phyloP scores from a whole-genome alignment of 352 stramenopile genomes.

The Pythium angustatum region DNA sequence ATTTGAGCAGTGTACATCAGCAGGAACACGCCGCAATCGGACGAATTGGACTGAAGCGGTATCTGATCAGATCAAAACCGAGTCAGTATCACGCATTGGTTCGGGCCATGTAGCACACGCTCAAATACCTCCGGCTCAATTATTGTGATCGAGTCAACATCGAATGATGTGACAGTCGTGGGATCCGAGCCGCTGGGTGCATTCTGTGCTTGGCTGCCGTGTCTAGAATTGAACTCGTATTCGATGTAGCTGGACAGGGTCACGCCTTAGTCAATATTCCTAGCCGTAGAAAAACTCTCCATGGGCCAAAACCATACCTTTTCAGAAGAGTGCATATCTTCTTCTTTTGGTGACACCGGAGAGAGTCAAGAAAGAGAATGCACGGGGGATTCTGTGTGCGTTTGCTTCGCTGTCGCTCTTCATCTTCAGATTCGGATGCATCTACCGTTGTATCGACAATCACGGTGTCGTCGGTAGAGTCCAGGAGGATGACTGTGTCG shows the following conservation, averaged over 20 bases:
- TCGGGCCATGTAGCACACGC: no score
- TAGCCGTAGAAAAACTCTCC: no score
- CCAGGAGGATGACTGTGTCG: conserved; percentile 40
- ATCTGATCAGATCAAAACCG: no score
- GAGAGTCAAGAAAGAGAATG: conserved; percentile 94
- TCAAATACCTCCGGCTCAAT: conserved; percentile 34
- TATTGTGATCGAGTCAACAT: conserved; percentile 20
- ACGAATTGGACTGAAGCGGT: conserved; percentile 92
- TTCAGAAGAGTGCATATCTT: conserved; percentile 81
- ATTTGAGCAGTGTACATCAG: conserved; percentile 80
- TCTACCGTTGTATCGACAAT: conserved; percentile 32
- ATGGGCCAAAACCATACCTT: no score
- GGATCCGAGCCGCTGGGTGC: conserved; percentile 1
- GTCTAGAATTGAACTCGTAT: conserved; percentile 58
- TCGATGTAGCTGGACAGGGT: conserved; percentile 66
- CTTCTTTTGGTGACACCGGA: conserved; percentile 92
- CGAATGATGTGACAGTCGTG: conserved; percentile 11
- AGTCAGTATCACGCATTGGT: no score
- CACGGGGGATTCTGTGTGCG: conserved; percentile 57
- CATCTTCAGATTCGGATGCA: conserved; percentile 40
- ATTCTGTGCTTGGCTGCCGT: background rate
- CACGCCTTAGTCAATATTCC: background rate
- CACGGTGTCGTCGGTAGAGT: conserved; percentile 12
- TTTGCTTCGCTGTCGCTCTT: conserved; percentile 49
- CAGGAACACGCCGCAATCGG: conserved; percentile 91